Base-by-base conservation (phyloP, 2,329 filamentous ascomycete genomes). In the Monilinia laxa region DNA sequence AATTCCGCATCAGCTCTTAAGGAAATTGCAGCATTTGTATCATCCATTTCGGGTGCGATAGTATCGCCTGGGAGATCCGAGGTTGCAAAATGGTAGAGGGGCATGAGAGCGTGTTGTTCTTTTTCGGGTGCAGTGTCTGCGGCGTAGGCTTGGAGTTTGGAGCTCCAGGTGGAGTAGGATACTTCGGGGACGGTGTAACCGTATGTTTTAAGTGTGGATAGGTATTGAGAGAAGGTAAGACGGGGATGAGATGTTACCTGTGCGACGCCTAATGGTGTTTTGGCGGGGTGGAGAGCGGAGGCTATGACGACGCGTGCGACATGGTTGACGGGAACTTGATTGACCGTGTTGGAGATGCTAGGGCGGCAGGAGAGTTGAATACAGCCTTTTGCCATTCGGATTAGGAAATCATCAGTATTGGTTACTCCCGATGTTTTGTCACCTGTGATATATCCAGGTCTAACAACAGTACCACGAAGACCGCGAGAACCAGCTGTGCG, bases 401-500 rank as follows among this genome's bases (percentile, higher is more conserved):
- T 85, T 9, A 98, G 80, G 81, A 97, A 98, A 78, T 97, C 94
- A 75, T 98, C 94, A 0, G 88, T 93, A 77, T 90, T 92, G 76
- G 81, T 90, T 69, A 86, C 85, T 62, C 93, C 93, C 16, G 85
- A 87, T 55, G 82, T 78, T 1, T 85, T 84, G 75, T 93, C 87
- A 31, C 93, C 94, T 4, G 90, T 83, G 49, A 97, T 87, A 76
- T 97, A 97, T 40, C 94, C 93, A 4, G 94, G 90, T 16, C 94
- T 87, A 59, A 97, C 82, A 53, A 97, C 86, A 28, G 88, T 84
- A 20, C 92, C 93, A 20, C 80, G 81, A 2, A 97, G 85, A 16
- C 94, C 93, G 66, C 91, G 85, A 66, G 81, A 82, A 60, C 93
- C 92, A 35, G 94, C 93, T 76, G 92, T 90, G 31, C 91, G 85